Base-by-base conservation (phyloP, 257 asterid species). In the Ophiorrhiza pumila region DNA sequence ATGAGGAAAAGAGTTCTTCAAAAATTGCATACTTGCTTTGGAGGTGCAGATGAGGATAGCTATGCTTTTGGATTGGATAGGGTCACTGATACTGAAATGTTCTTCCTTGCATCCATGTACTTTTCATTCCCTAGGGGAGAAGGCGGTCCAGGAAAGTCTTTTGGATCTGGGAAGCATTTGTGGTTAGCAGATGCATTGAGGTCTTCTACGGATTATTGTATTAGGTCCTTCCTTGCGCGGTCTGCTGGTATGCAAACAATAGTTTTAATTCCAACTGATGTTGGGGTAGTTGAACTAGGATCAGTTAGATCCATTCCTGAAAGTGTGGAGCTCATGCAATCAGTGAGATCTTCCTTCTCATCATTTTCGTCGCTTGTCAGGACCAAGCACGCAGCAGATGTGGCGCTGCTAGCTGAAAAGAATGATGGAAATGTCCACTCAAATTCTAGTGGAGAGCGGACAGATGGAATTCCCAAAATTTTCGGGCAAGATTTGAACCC, bases 21-120 rank as follows among this genome's bases (percentile, higher is more conserved):
- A 45, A 90, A 83, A 68, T 66, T 95, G 80, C 96, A 95, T 14
- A 83, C 84, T 22, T 71, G 85, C 79, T 95, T 92, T 76, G 99
- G 97, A 49, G 99, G 95, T 4, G 75, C 80, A 0, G 96, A 92
- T 37, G 97, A 95, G 43, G 98, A 89, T 57, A 83, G 90, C 74
- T 95, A 87, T 71, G 96, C 97, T 39, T 83, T 88, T 71, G 99
- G 94, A 32, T 79, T 95, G 88, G 99, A 95, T 81, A 86, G 84
- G 84, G 96, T 95, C 55, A 95, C 99, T 0, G 98, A 95, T 76
- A 90, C 95, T 7, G 99, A 95, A 80, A 85, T 95, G 97, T 95
- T 95, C 84, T 95, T 95, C 72, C 90, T 95, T 4, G 98, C 98
- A 0, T 95, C 99, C 1, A 95, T 95, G 99, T 95, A 95, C 83